phyloP scores from a whole-genome alignment of 176 grass and related monocot species.

The Phyllostachys edulis region DNA sequence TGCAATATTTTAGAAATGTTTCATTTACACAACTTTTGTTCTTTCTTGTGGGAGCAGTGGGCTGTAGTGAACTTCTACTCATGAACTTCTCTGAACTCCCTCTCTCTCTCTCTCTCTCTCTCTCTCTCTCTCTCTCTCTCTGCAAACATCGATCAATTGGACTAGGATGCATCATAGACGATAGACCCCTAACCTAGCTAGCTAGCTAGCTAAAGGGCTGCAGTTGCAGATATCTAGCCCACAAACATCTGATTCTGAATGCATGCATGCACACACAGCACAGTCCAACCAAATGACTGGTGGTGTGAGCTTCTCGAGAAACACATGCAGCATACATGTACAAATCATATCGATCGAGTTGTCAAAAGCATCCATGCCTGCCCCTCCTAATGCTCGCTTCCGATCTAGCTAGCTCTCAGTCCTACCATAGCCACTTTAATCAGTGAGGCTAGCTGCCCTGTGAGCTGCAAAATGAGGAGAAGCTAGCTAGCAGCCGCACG shows the following conservation, averaged over 20 bases:
- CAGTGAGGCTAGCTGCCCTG: constrained; percentile 23
- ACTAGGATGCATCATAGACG: not conserved
- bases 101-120: not conserved
- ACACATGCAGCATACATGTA: not conserved
- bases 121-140: not conserved
- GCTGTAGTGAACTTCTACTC: not conserved
- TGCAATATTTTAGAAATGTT: not conserved
- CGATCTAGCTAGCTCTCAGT: constrained; percentile 37
- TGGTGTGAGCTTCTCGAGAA: constrained; percentile 57
- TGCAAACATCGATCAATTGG: not conserved
- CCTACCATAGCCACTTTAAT: constrained; percentile 65
- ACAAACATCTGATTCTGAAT: constrained; percentile 24
- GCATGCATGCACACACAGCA: constrained; percentile 16
- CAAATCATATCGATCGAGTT: constrained; percentile 39
- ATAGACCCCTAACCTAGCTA: not conserved
- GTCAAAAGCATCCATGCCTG: constrained; percentile 32
- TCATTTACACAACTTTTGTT: not conserved
- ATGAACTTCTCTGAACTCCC: not conserved
- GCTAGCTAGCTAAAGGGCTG: not conserved
- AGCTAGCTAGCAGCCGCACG: constrained; percentile 30
- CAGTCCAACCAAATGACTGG: constrained; percentile 44
- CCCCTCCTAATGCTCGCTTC: constrained; percentile 32
- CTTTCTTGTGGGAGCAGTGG: not conserved
- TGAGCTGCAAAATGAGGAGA: not conserved
- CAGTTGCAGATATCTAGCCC: not conserved